Base-by-base conservation (phyloP, 1,284 basidiomycete species). In the Flammula alnicola region DNA sequence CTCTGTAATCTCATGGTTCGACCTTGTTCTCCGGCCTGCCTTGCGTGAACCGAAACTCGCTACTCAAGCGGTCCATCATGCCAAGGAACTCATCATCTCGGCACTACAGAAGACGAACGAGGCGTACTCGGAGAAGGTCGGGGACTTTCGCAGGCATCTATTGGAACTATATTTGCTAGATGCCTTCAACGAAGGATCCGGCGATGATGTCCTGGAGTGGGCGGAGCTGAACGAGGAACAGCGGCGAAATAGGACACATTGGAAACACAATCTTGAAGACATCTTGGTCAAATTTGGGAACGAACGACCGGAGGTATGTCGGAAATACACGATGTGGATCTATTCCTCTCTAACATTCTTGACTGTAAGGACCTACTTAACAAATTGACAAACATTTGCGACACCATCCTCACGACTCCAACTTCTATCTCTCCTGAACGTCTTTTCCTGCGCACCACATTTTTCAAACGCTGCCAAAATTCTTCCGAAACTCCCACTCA, bases 1-100 rank as follows among this genome's bases (percentile, higher is more conserved):
- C 4, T 86, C 84, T 20, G 73, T 91, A 44, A 86, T 89, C 44
- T 81, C 82, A 19, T 91, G 89, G 89, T 92, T 89, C 65, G 88
- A 92, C 61, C 76, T 87, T 22, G 75, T 88, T 26, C 73, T 92
- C 2, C 81, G 88, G 16, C 86, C 87, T 22, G 86, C 87, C 27
- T 73, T 92, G 44, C 82, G 86, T 33, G 83, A 89, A 61, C 83
- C 87, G 25, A 82, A 76, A 56, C 69, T 92, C n/a, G 70, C 85
- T 3, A 76, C 75, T 0, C 57, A 69, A 12, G 77, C 83, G 2
- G 73, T 83, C 16, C 74, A 78, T 38, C 72, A 84, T 58, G 88
- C 88, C n/a, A 88, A 86, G 65, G 82, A 86, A 27, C 75, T 91
- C 20, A 78, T 90, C 51, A 68, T 88, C 27, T 72, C 75, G 31